Evolutionary conservation across 352 stramenopile genomes (phyloP).

Genomic region (Globisporangium camurandrum): DNA sequence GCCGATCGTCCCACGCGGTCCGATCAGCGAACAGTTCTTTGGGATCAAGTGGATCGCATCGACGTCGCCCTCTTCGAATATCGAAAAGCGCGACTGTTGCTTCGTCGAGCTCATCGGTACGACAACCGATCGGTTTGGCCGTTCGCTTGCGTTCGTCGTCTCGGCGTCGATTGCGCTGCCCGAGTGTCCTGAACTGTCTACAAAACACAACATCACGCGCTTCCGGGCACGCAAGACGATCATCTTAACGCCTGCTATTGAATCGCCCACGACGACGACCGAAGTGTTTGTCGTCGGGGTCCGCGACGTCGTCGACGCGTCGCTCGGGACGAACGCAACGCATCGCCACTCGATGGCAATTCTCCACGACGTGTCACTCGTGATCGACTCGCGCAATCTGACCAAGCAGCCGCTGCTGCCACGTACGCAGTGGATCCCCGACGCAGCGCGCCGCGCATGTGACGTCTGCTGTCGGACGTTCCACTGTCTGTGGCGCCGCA

Average conservation of each 20-base stretch:
- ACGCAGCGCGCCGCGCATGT: slow-evolving; percentile 17
- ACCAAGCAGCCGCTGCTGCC: slow-evolving; percentile 23
- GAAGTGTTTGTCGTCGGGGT: slow-evolving; percentile 41
- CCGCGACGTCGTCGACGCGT: slow-evolving; percentile 22
- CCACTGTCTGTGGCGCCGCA: slow-evolving; percentile 19
- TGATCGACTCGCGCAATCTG: slow-evolving; percentile 49
- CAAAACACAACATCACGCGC: slow-evolving; percentile 24
- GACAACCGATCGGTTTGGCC: slow-evolving; percentile 23
- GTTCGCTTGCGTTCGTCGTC: slow-evolving; percentile 34
- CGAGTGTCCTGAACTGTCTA: slow-evolving; percentile 30
- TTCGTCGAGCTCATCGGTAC: slow-evolving; percentile 46
- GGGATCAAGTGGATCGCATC: slow-evolving; percentile 43
- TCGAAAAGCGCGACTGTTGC: slow-evolving; percentile 31
- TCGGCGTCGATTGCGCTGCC: slow-evolving; percentile 32
- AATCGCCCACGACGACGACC: slow-evolving; percentile 26
- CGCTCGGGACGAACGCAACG: slow-evolving; percentile 27
- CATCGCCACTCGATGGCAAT: slow-evolving; percentile 39
- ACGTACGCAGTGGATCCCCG: slow-evolving; percentile 29
- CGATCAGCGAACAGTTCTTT: slow-evolving; percentile 29
- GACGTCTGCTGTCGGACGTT: slow-evolving; percentile 18
- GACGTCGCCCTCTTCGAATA: slow-evolving; percentile 15
- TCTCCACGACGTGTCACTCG: slow-evolving; percentile 43
- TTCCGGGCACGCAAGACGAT: slow-evolving; percentile 42
- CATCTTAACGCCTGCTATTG: slow-evolving; percentile 22
- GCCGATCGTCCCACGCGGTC: slow-evolving; percentile 3